Base-by-base conservation (phyloP, 805 yeast genomes). In the Candida broadrunensis region DNA sequence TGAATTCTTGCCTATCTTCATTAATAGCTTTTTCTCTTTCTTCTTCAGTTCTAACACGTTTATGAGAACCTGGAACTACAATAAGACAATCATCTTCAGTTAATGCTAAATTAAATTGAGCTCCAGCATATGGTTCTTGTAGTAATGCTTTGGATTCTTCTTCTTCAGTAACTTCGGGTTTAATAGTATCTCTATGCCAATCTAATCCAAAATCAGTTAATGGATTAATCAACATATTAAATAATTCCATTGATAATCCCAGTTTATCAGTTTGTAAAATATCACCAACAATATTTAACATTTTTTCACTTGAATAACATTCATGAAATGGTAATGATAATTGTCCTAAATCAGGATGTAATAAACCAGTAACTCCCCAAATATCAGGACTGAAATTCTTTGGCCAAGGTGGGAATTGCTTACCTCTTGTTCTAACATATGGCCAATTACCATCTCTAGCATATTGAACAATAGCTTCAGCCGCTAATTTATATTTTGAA, bases 341-440 rank as follows among this genome's bases (percentile, higher is more conserved):
- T 4, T 62, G 66, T 1, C 63, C 62, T 43, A 72, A 53, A 31
- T 65, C 72, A 0, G 80, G 80, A 46, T 75, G 72, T 51, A 75
- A 55, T 34, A 75, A 59, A 6, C 75, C 75, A 4, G 71, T 55
- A 8, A 75, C 61, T 0, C 80, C 80, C 80, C 80, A 75, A 41
- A 75, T 74, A 44, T 75, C 79, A 3, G 78, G 78, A 39, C 66
- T 64, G 48, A 64, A 70, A 41, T 71, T 69, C 39, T 58, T 60
- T 14, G 78, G 78, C 80, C 80, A 75, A n/a, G 80, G 80, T 6
- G 80, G 80, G 48, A 75, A 75, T 49, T 75, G 80, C 45, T 75
- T 75, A 5, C 78, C 79, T 35, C 70, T 54, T 3, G 78, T 72
- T 45, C 80, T 61, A 13, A 74, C 77, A 36, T 66, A 60, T 13